Evolutionary conservation across 768 basidiomycete species (phyloP).

Genomic region (Coprinellus micaceus): DNA sequence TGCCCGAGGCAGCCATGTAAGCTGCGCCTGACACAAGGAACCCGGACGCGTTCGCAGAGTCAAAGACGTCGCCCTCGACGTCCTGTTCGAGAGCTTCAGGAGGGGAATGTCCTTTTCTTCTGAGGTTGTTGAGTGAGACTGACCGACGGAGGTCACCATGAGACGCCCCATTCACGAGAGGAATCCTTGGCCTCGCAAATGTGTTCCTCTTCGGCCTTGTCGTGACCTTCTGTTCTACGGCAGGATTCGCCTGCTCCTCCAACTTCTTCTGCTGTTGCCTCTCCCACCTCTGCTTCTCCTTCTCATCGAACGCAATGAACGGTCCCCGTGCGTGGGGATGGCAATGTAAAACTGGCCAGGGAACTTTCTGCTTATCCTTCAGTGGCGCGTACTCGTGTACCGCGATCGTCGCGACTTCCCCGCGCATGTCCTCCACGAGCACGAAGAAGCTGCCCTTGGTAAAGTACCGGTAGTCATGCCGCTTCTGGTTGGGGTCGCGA

Average conservation of each 20-base stretch:
- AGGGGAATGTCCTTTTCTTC: conserved; percentile 16
- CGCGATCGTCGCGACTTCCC: conserved; percentile 81
- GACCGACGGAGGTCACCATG: conserved; percentile 68
- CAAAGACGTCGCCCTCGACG: conserved; percentile 38
- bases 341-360: conserved; percentile 84
- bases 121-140: conserved; percentile 73
- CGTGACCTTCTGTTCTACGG: background rate
- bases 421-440: conserved; percentile 85
- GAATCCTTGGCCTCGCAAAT: background rate
- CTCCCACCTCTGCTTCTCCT: conserved; percentile 66
- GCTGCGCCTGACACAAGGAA: conserved; percentile 58
- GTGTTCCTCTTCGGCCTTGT: conserved; percentile 1
- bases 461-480: conserved; percentile 89
- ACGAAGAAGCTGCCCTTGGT: conserved; percentile 70
- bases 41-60: conserved; percentile 67
- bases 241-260: conserved; percentile 31
- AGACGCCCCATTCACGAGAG: conserved; percentile 3
- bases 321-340: conserved; percentile 72
- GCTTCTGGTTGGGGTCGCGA: conserved; percentile 85
- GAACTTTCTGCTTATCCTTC: conserved; percentile 50
- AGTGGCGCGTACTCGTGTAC: conserved; percentile 72
- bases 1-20: conserved; percentile 91
- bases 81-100: conserved; percentile 34
- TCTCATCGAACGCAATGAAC: conserved; percentile 72
- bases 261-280: conserved; percentile 46